Conservation (phyloP, 2,329 filamentous ascomycete genomes). For the Fonsecaea multimorphosa region DNA sequence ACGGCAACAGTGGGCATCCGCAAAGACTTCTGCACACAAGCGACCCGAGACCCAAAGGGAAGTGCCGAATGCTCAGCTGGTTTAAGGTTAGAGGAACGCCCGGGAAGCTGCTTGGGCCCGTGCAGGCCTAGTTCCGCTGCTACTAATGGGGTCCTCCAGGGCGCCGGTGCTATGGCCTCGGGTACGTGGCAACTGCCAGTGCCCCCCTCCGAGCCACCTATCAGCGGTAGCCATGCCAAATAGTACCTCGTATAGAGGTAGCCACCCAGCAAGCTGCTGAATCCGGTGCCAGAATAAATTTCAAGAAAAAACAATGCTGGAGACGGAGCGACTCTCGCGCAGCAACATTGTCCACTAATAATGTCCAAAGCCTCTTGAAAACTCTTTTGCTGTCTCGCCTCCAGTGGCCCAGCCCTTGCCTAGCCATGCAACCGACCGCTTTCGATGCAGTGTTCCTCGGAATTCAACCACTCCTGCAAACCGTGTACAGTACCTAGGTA, state of each 20-base stretch:
- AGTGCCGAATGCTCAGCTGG: background rate
- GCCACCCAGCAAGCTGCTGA: background rate
- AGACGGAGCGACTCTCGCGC: background rate
- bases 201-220: background rate
- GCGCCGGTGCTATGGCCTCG: slow-evolving; percentile 16
- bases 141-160: background rate
- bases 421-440: background rate
- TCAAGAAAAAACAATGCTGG: background rate
- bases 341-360: background rate
- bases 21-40: background rate
- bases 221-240: background rate
- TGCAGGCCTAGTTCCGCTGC: slow-evolving; percentile 8
- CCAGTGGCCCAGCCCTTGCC: background rate
- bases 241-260: background rate
- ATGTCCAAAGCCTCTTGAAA: background rate
- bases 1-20: background rate
- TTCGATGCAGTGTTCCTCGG: background rate
- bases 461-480: background rate
- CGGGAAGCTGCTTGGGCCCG: slow-evolving; percentile 14
- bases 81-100: slow-evolving; percentile 7
- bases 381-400: slow-evolving; percentile 2
- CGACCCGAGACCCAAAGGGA: slow-evolving; percentile 6
- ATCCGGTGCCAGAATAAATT: background rate
- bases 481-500: no score
- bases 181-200: slow-evolving; percentile 1